Conservation (phyloP, 768 basidiomycete genomes). For the Hortiboletus flavorubellus region DNA sequence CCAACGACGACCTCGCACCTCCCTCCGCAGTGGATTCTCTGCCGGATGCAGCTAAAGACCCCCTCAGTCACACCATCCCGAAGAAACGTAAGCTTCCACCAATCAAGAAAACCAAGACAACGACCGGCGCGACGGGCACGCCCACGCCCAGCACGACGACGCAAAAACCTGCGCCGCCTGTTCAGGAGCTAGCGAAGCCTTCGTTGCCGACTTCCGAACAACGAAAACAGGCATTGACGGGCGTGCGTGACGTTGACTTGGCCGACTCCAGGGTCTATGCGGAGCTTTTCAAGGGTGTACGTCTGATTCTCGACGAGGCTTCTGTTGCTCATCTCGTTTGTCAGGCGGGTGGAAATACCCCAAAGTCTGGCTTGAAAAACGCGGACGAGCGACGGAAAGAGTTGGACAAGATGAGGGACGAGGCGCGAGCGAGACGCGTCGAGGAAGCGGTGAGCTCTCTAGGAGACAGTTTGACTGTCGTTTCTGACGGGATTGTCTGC, state of each 20-base stretch:
- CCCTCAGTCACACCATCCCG: constrained; percentile 26
- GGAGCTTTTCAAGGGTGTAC: constrained; percentile 56
- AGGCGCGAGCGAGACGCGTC: constrained; percentile 54
- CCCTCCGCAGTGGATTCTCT: constrained; percentile 7
- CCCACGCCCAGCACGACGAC: constrained; percentile 23
- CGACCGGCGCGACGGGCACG: constrained; percentile 18
- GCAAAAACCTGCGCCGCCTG: constrained; percentile 19
- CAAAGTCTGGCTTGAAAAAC: constrained; percentile 44
- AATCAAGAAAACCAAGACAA: constrained; percentile 69
- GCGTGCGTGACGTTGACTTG: constrained; percentile 59
- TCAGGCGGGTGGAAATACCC: constrained; percentile 43
- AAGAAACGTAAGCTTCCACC: constrained; percentile 65
- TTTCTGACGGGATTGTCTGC: constrained; percentile 10
- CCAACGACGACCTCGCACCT: constrained; percentile 29
- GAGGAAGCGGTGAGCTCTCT: constrained; percentile 48
- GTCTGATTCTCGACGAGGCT: constrained; percentile 14
- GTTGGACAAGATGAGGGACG: constrained; percentile 65
- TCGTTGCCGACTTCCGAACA: constrained; percentile 26
- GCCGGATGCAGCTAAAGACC: constrained; percentile 23
- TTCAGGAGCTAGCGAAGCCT: constrained; percentile 27
- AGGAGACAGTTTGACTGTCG: background rate
- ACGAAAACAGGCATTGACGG: constrained; percentile 42
- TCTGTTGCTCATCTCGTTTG: background rate
- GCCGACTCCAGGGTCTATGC: constrained; percentile 62
- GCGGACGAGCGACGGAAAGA: constrained; percentile 72